Evolutionary conservation across 2,329 filamentous ascomycete genomes (phyloP), one percentile per base, ranked within the genome.

Genomic region (Nemania serpens): DNA sequence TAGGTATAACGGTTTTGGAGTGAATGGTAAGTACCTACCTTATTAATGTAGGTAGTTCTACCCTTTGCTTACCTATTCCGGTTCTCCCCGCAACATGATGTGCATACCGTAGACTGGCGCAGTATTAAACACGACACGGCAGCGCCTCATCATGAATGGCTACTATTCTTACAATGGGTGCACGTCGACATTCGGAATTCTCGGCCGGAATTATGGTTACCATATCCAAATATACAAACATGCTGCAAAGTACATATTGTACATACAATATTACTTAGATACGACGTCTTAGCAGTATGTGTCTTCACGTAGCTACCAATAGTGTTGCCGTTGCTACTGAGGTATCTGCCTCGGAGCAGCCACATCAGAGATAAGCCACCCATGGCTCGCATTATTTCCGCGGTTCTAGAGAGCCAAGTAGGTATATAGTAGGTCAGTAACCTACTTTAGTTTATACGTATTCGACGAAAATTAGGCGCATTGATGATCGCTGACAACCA

Each of bases 371-470:
- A 58, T 47, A 45, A 64, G 52, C 59, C 55, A 56, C 62, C 20
- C 43, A 53, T 52, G 55, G 53, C 55, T 59, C 17, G 52, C 52
- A 54, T 57, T 46, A 43, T 58, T 56, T 58, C 58, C 61, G 54
- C 52, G 33, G 51, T 54, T 60, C 49, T 57, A 58, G 52, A 22
- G 55, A 52, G 34, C 20, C 15, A 22, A 51, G 47, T n/a, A n/a
- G n/a, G n/a, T 15, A 50, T 48, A 20, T 13, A 34, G 25, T 45
- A 15, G 10, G 20, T 45, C 5, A n/a, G n/a, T n/a, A n/a, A n/a
- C n/a, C n/a, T n/a, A n/a, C n/a, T n/a, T 41, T 43, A 57, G 15
- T 46, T n/a, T n/a, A n/a, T n/a, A n/a, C n/a, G 37, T 39, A 41
- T 52, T 55, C 55, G 48, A 47, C 46, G 18, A 51, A 39, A 36